These are phyloP conservation scores for Acer saccharum DNA, from an alignment of 345 rosid species.

Conservation along the genomic window DNA sequence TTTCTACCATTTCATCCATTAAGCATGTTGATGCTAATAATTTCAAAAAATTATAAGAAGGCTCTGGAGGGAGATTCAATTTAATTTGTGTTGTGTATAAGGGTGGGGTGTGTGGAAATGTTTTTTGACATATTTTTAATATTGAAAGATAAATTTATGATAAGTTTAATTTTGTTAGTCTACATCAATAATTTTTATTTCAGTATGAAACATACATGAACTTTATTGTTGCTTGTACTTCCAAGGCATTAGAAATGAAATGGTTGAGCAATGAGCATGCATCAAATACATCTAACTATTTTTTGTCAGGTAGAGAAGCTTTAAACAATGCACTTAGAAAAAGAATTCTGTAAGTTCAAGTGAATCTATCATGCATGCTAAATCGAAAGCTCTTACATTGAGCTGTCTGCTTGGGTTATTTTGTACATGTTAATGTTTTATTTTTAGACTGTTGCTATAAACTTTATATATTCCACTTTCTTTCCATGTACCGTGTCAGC, in stretches of 20 bases:
- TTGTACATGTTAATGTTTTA: background rate
- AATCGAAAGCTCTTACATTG: background rate
- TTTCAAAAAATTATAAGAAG: background rate
- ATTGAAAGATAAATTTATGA: background rate
- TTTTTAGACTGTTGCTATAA: background rate
- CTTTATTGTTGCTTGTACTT: background rate
- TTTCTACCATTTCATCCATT: background rate
- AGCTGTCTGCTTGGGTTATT: constrained; percentile 6
- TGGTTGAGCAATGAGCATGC: background rate
- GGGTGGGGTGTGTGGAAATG: background rate
- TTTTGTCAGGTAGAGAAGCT: background rate
- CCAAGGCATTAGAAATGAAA: background rate
- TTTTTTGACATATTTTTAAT: background rate
- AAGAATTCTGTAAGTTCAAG: background rate
- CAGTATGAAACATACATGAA: background rate
- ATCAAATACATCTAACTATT: background rate
- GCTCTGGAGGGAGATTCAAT: background rate
- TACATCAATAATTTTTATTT: background rate
- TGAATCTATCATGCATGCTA: background rate
- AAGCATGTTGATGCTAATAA: background rate
- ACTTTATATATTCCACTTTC: background rate
- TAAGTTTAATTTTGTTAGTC: constrained; percentile 10
- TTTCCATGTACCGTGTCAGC: background rate
- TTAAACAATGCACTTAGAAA: background rate
- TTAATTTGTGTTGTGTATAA: background rate